Evolutionary conservation across 495 filamentous ascomycete species (phyloP).

Genomic region (Penicillium malachiteum): DNA sequence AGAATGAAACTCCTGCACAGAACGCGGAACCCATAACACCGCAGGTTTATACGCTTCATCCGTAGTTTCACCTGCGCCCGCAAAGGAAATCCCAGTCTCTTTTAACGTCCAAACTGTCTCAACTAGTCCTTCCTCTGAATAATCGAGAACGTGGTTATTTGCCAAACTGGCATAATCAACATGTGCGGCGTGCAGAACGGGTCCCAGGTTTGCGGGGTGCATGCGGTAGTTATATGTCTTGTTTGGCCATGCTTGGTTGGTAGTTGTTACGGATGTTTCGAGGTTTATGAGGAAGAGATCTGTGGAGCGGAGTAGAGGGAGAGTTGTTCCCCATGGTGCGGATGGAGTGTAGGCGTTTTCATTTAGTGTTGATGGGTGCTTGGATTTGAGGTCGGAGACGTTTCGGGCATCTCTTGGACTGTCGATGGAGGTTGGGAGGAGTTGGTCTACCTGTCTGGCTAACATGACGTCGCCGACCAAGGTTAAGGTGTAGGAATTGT

Average conservation of each 20-base stretch:
- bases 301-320: constrained; percentile 29
- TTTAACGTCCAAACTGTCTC: constrained; percentile 34
- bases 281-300: constrained; percentile 44
- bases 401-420: constrained; percentile 20
- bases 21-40: constrained; percentile 12
- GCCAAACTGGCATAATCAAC: constrained; percentile 38
- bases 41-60: constrained; percentile 33
- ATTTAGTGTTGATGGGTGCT: constrained; percentile 12
- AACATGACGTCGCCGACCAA: constrained; percentile 47
- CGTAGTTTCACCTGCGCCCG: constrained; percentile 28
- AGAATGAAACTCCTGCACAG: background rate
- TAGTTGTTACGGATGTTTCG: constrained; percentile 40
- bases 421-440: constrained; percentile 33
- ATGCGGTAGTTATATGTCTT: constrained; percentile 46
- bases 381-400: constrained; percentile 15
- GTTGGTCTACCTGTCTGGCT: constrained; percentile 44
- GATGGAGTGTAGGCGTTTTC: constrained; percentile 19
- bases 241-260: constrained; percentile 32
- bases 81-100: constrained; percentile 19
- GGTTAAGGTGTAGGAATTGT: constrained; percentile 25
- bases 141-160: constrained; percentile 45
- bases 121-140: constrained; percentile 28
- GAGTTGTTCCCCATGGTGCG: constrained; percentile 37
- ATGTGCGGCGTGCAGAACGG: constrained; percentile 25
- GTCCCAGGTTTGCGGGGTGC: constrained; percentile 37